Evolutionary conservation across 208 protist genomes (phyloP), one percentile per base, ranked within the genome.

Genomic region (Acanthamoeba triangularis): DNA sequence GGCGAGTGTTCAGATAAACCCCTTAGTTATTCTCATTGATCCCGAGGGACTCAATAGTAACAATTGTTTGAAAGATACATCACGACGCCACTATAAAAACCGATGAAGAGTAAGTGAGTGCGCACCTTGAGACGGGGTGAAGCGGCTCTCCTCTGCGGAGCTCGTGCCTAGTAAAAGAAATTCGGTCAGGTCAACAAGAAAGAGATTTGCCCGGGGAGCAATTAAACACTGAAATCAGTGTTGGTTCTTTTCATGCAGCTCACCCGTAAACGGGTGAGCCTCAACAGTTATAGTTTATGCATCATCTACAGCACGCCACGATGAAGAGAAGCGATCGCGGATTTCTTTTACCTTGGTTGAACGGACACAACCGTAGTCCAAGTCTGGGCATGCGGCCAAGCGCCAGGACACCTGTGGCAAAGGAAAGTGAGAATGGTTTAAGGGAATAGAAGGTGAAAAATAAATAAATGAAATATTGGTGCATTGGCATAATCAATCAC

Each of bases 1-100:
- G 20, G 59, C 63, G 56, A 72, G 30, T 72, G 72, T 80, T 80
- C 72, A 80, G 72, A 80, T 80, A 80, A 80, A 80, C 72, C 72
- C 72, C 72, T 80, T 80, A 80, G 72, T 80, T 80, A 69, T 80
- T 80, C n/a, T 80, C 72, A 80, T 80, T 49, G 72, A 80, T 80
- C 72, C 72, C 72, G 72, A 28, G 28, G 72, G 72, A 80, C 35
- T 80, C 72, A 80, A 49, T 80, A 80, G 72, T 80, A 80, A 80
- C 72, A 80, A 80, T 80, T 49, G 72, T 49, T 49, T 25, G 23
- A 72, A 80, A 80, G 67, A 80, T 80, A 80, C 72, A 80, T 80
- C 72, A 41, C 72, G 30, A 80, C 72, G 72, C 72, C 35, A 69
- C 3, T 49, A 7, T 44, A 7, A 16, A 16, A 37, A 74, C 0